Percentiles rank a stretch among this genome's conserved stretches.
Evolutionary conservation across 2,329 filamentous ascomycete species (phyloP).

Genomic region (Cladophialophora exuberans): DNA sequence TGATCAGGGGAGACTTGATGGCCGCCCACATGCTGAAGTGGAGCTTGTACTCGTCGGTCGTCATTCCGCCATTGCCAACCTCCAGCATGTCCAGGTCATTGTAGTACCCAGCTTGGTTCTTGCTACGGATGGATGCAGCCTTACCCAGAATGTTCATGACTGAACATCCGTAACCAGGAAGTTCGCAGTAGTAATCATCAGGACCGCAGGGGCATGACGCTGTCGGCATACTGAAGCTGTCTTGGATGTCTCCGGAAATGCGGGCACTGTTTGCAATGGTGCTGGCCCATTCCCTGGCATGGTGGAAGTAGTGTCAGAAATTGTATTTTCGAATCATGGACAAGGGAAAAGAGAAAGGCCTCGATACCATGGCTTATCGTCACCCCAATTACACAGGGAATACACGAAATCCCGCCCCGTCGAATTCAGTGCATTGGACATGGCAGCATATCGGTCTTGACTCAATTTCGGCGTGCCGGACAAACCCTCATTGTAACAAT

Average conservation of each 20-base stretch:
- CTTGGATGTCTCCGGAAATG: slow-evolving; percentile 52
- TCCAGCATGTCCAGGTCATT: slow-evolving; percentile 47
- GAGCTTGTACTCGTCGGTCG: slow-evolving; percentile 42
- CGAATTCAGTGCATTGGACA: slow-evolving; percentile 52
- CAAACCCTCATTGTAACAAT: slow-evolving; percentile 60
- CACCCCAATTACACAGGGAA: slow-evolving; percentile 56
- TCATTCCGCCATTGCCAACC: slow-evolving; percentile 49
- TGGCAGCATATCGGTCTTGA: slow-evolving; percentile 52
- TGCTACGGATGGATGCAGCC: slow-evolving; percentile 46
- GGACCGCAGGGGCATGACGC: slow-evolving; percentile 46
- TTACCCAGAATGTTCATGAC: slow-evolving; percentile 57
- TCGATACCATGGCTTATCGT: slow-evolving; percentile 48
- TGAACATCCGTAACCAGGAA: slow-evolving; percentile 53
- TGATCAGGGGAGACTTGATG: slow-evolving; percentile 52
- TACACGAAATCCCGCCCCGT: slow-evolving; percentile 53
- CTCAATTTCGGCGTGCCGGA: slow-evolving; percentile 51
- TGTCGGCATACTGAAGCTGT: slow-evolving; percentile 50
- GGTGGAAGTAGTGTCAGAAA: background rate
- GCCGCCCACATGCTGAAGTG: slow-evolving; percentile 56
- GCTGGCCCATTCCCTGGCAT: slow-evolving; percentile 46
- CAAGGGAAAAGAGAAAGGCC: background rate
- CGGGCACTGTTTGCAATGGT: slow-evolving; percentile 53
- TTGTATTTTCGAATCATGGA: background rate
- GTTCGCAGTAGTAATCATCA: slow-evolving; percentile 46
- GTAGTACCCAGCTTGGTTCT: slow-evolving; percentile 48